These are phyloP conservation scores for Malassezia obtusa DNA, from an alignment of 1,284 basidiomycete species.

Conservation along the genomic window DNA sequence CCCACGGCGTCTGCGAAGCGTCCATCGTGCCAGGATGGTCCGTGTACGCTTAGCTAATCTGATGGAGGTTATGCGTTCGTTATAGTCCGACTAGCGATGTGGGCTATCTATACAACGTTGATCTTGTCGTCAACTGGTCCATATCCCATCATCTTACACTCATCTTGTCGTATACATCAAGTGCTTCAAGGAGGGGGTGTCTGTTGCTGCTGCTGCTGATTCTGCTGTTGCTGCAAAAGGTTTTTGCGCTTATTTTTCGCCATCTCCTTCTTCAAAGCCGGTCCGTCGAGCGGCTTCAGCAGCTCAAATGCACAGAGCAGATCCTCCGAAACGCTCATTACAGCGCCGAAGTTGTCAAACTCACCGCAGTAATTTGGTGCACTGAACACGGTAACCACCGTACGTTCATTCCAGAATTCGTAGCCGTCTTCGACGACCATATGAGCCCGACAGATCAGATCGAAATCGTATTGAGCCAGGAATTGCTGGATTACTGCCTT, in stretches of 20 bases:
- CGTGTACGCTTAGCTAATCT: not conserved
- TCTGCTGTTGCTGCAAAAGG: not conserved
- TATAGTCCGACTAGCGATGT: not conserved
- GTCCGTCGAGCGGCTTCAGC: conserved; percentile 82
- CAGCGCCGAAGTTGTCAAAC: conserved; percentile 85
- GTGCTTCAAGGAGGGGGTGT: not conserved
- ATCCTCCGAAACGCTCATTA: conserved; percentile 85
- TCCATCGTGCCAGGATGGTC: not conserved
- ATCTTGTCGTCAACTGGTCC: not conserved
- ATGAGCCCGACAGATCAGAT: conserved; percentile 96
- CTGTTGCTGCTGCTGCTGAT: not conserved
- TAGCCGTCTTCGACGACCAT: conserved; percentile 98
- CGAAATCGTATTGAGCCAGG: conserved; percentile 76
- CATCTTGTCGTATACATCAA: not conserved
- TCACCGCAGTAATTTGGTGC: conserved; percentile 88
- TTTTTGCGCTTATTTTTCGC: conserved; percentile 63
- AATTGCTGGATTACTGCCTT: conserved; percentile 96
- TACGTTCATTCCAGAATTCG: conserved; percentile 99
- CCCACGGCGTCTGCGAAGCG: conserved; percentile 3
- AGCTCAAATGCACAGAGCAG: conserved; percentile 94
- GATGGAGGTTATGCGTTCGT: not conserved
- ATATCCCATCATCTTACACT: no score
- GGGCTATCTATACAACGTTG: not conserved
- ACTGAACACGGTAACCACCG: conserved; percentile 94
- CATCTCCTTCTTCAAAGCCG: conserved; percentile 95